phyloP scores from a whole-genome alignment of 768 basidiomycete genomes.

The Grammothele lineata region DNA sequence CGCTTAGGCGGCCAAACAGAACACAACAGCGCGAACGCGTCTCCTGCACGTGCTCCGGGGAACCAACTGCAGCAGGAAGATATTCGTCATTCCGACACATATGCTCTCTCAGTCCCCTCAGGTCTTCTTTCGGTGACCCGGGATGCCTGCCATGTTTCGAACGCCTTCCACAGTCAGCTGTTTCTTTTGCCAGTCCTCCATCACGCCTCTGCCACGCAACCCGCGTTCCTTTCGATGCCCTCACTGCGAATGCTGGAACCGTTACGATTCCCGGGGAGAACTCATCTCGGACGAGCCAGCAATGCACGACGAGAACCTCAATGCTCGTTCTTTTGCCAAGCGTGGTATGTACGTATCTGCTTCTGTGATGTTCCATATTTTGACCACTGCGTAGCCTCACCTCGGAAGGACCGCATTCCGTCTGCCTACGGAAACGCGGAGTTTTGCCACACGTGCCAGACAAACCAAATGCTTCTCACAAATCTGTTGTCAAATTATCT shows the following conservation, averaged over 20 bases:
- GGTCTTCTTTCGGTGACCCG: background rate
- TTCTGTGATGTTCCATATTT: background rate
- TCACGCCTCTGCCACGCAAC: conserved; percentile 40
- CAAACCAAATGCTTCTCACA: conserved; percentile 86
- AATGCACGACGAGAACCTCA: conserved; percentile 79
- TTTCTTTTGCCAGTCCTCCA: conserved; percentile 63
- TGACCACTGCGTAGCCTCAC: conserved; percentile 45
- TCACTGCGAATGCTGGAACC: conserved; percentile 70
- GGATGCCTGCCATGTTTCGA: conserved; percentile 43
- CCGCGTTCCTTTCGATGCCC: conserved; percentile 60
- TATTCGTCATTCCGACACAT: too few species aligned
- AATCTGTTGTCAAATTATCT: conserved; percentile 89
- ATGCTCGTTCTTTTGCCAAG: conserved; percentile 62
- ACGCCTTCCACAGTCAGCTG: conserved; percentile 51
- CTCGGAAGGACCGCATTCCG: conserved; percentile 65
- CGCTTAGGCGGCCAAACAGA: conserved; percentile 11
- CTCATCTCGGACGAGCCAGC: conserved; percentile 85
- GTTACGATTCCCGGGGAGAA: conserved; percentile 65
- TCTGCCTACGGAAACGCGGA: conserved; percentile 52
- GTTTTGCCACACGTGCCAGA: conserved; percentile 86
- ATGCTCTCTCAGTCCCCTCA: conserved; percentile 4
- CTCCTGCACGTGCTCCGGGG: conserved; percentile 12
- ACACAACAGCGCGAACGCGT: conserved; percentile 20
- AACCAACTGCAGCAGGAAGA: background rate
- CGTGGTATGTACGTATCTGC: conserved; percentile 46